Evolutionary conservation across 1,139 yeast species (phyloP).

Genomic region (Saccharomyces uvarum): DNA sequence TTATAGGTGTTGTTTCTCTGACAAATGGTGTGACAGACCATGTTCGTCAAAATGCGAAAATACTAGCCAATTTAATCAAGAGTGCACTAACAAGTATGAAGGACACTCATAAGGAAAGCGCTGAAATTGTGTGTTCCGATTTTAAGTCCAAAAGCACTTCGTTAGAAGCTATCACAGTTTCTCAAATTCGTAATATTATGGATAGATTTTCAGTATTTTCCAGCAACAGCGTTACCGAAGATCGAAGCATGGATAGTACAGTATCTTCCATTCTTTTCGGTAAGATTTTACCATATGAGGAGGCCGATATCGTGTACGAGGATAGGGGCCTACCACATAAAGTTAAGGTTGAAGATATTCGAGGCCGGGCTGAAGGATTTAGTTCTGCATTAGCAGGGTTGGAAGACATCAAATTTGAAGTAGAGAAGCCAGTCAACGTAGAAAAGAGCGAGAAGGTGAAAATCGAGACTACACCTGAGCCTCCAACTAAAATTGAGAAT

Average conservation of each 20-base stretch:
- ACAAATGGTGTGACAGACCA: conserved; percentile 46
- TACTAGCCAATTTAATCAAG: conserved; percentile 48
- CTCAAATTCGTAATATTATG: background rate
- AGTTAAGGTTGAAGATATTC: background rate
- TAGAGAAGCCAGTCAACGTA: background rate
- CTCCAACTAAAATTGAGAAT: conserved; percentile 15
- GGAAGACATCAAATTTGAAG: background rate
- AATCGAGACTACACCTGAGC: background rate
- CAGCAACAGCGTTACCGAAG: background rate
- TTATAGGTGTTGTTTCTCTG: conserved; percentile 48
- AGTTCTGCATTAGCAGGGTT: background rate
- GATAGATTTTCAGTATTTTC: background rate
- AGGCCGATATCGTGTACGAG: background rate
- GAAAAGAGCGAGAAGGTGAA: background rate
- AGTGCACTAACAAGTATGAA: conserved; percentile 19
- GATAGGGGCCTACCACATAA: background rate
- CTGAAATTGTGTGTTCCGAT: background rate
- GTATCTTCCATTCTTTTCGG: background rate
- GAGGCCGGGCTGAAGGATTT: background rate
- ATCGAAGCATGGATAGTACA: background rate
- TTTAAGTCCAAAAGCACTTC: background rate
- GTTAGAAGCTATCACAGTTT: background rate
- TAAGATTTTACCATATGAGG: background rate
- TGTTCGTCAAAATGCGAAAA: conserved; percentile 51
- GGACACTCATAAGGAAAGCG: conserved; percentile 10